These are phyloP conservation scores for Lodderomyces orthopsilosis DNA, from an alignment of 1,139 yeast genomes.

Conservation along the genomic window DNA sequence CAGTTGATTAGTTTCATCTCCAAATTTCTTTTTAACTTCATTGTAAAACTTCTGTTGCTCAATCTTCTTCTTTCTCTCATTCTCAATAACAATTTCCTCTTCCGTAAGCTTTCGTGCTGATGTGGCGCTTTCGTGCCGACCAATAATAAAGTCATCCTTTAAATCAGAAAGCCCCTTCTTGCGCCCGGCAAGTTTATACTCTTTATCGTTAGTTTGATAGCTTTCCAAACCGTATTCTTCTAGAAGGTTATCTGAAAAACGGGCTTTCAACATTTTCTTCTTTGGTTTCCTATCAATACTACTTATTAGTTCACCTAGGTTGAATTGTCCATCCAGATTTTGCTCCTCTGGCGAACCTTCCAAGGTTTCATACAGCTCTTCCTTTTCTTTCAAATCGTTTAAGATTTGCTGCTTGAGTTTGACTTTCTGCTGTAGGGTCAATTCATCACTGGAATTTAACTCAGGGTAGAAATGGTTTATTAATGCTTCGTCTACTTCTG, in stretches of 20 bases:
- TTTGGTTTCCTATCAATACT: constrained; percentile 19
- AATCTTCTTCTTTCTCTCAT: constrained; percentile 22
- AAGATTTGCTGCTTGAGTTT: constrained; percentile 40
- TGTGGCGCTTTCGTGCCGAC: constrained; percentile 18
- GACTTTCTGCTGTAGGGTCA: constrained; percentile 34
- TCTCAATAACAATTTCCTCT: constrained; percentile 29
- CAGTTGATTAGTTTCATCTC: constrained; percentile 10
- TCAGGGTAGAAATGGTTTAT: constrained; percentile 43
- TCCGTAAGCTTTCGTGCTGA: constrained; percentile 21
- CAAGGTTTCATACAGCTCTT: constrained; percentile 7
- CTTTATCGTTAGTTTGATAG: constrained; percentile 15
- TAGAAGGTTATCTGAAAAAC: constrained; percentile 32
- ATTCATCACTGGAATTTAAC: constrained; percentile 28
- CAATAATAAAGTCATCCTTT: constrained; percentile 35
- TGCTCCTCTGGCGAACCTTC: constrained; percentile 13
- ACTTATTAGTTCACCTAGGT: constrained; percentile 28
- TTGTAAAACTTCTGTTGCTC: constrained; percentile 28
- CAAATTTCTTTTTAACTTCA: constrained; percentile 32
- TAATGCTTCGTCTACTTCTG: constrained; percentile 43
- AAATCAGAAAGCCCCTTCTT: constrained; percentile 18
- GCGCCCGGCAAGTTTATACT: not conserved
- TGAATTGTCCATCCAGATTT: constrained; percentile 12
- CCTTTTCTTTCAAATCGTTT: constrained; percentile 24
- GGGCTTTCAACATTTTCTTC: constrained; percentile 31
- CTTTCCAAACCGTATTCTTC: constrained; percentile 41